These are phyloP conservation scores for Protostelium mycophagum DNA, from an alignment of 78 protist genomes.

Conservation along the genomic window DNA sequence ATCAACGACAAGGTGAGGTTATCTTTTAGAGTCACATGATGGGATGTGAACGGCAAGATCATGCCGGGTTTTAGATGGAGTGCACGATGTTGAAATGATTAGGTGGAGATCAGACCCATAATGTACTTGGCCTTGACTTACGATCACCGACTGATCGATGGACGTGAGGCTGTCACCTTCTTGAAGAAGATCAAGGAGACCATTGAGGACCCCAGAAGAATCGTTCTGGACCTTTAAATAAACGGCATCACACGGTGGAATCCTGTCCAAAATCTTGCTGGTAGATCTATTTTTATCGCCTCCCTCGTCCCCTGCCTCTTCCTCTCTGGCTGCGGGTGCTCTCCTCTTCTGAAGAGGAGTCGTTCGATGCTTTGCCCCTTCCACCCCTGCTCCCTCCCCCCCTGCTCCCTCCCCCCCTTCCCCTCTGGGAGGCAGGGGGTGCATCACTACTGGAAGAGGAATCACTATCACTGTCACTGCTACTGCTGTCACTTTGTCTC, in stretches of 20 bases:
- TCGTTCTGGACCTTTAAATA: conserved; percentile 66
- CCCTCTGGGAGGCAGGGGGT: background rate
- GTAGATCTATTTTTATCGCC: too few species aligned
- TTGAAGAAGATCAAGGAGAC: conserved; percentile 72
- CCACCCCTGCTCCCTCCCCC: background rate
- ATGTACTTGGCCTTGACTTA: conserved; percentile 95
- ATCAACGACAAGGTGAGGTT: conserved; percentile 65
- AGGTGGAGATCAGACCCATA: conserved; percentile 87
- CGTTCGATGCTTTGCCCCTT: background rate
- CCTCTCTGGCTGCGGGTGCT: background rate
- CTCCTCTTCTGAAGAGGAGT: too few species aligned
- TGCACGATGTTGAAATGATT: background rate
- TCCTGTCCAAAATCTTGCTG: too few species aligned
- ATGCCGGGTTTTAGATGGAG: background rate
- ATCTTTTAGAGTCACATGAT: background rate
- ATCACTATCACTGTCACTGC: background rate
- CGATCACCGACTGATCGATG: conserved; percentile 97
- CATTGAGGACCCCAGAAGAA: conserved; percentile 77
- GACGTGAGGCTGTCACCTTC: conserved; percentile 92
- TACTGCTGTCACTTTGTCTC: background rate
- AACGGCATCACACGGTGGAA: too few species aligned
- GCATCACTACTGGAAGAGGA: background rate
- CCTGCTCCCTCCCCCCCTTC: background rate
- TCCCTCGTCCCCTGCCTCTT: background rate
- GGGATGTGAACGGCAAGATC: background rate